Percentiles rank a stretch among this genome's conserved stretches.
phyloP scores from a whole-genome alignment of 2,329 filamentous ascomycete genomes.

The Phyllosticta citrichinensis region DNA sequence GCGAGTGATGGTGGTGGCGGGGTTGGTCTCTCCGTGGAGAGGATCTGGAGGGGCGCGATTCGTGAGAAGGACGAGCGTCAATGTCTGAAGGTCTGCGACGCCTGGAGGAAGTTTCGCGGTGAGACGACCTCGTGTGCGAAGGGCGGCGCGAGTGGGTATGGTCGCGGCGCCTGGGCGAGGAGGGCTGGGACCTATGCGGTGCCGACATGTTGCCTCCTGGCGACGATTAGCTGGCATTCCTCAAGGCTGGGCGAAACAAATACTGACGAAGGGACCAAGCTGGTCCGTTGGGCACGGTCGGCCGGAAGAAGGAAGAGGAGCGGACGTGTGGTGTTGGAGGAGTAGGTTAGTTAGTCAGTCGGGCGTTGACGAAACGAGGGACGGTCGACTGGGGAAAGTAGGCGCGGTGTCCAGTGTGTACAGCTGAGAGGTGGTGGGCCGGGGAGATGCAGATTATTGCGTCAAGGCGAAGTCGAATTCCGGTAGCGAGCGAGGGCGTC shows the following conservation, averaged over 20 bases:
- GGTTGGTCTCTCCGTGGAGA: constrained; percentile 32
- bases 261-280: neutral
- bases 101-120: constrained; percentile 59
- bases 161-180: constrained; percentile 41
- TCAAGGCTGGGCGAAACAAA: neutral
- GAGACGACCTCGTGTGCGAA: constrained; percentile 34
- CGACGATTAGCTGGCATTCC: constrained; percentile 11
- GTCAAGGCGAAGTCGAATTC: neutral
- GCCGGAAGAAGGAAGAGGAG: neutral
- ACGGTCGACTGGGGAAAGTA: neutral
- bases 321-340: neutral
- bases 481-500: neutral
- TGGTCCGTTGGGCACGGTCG: neutral
- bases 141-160: constrained; percentile 1
- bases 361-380: neutral
- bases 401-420: no score
- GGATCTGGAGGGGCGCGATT: constrained; percentile 12
- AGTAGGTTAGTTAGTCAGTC: neutral
- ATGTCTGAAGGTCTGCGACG: constrained; percentile 60
- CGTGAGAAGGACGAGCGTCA: constrained; percentile 49
- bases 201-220: constrained; percentile 32
- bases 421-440: no score
- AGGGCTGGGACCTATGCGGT: constrained; percentile 52
- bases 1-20: constrained; percentile 28
- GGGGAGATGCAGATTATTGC: neutral